Evolutionary conservation across 176 grass and related monocot species (phyloP).

Genomic region (Aechmea fasciata): DNA sequence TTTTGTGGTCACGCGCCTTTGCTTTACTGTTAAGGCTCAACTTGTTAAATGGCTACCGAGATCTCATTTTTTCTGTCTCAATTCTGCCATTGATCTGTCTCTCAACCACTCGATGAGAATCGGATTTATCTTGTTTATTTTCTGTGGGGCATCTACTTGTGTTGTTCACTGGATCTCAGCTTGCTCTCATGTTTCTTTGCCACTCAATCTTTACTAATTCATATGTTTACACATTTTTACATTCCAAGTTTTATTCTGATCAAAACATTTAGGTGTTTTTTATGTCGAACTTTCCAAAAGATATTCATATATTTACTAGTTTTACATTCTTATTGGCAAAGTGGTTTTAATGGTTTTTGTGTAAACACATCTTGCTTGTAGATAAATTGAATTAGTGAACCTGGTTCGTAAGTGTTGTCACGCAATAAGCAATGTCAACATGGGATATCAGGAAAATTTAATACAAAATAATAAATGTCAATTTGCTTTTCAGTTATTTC

Average conservation of each 20-base stretch:
- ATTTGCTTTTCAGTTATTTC: not conserved
- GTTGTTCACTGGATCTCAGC: no score
- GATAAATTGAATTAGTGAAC: not conserved
- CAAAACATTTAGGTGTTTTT: no score
- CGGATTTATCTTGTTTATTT: no score
- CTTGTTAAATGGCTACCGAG: not conserved
- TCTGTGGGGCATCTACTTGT: no score
- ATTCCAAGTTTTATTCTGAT: no score
- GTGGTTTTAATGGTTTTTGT: not conserved
- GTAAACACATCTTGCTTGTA: not conserved
- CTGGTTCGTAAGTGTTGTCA: not conserved
- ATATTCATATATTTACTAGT: no score
- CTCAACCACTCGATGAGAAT: not conserved
- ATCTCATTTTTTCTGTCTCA: not conserved
- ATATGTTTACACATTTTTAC: no score
- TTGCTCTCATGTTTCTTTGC: no score
- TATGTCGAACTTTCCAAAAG: no score
- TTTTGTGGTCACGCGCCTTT: not conserved
- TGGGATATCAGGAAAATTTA: not conserved
- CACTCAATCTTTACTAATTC: no score
- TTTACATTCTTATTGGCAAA: not conserved
- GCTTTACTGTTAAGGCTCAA: not conserved
- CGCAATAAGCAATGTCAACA: not conserved
- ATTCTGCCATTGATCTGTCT: not conserved
- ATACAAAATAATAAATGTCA: no score